Conservation (phyloP, 192 early-diverging fungal genomes). For the Linderina pennispora region DNA sequence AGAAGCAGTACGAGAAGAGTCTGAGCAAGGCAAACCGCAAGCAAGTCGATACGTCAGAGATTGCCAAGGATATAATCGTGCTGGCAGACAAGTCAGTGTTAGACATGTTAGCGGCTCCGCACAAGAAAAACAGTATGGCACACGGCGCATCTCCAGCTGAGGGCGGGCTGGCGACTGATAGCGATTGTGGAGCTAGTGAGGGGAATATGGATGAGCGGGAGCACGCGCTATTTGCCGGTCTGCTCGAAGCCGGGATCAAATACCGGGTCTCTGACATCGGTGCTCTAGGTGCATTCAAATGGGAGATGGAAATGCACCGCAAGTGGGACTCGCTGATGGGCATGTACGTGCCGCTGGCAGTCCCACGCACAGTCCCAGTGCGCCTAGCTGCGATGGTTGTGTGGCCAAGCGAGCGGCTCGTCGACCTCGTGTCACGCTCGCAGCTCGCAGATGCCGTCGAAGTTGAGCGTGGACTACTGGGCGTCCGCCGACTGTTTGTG, state of each 20-base stretch:
- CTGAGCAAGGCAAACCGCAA: slow-evolving; percentile 7
- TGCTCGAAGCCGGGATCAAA: slow-evolving; percentile 1
- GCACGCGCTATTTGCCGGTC: slow-evolving; percentile 1
- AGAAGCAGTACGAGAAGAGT: not conserved
- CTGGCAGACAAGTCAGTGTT: slow-evolving; percentile 12
- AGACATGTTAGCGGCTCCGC: not conserved
- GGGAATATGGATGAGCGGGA: not conserved
- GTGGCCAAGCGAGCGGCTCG: slow-evolving; percentile 5
- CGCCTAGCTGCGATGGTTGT: slow-evolving; percentile 20
- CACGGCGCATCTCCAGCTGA: not conserved
- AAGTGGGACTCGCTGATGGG: slow-evolving; percentile 14
- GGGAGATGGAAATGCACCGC: slow-evolving; percentile 24
- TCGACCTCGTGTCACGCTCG: slow-evolving; percentile 3
- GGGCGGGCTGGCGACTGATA: not conserved
- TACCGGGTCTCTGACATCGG: slow-evolving; percentile 1
- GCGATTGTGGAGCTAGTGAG: not conserved
- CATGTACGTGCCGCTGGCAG: slow-evolving; percentile 19
- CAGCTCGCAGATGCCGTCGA: slow-evolving; percentile 8
- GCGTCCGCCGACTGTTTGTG: slow-evolving; percentile 11
- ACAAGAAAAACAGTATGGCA: not conserved
- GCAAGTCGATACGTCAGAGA: slow-evolving; percentile 2
- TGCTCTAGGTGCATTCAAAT: slow-evolving; percentile 6
- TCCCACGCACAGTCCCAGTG: not conserved
- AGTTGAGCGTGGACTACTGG: slow-evolving; percentile 29
- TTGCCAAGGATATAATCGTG: slow-evolving; percentile 22